Evolutionary conservation across 73 alveolate genomes (phyloP).

Genomic region (Paramecium pentaurelia): DNA sequence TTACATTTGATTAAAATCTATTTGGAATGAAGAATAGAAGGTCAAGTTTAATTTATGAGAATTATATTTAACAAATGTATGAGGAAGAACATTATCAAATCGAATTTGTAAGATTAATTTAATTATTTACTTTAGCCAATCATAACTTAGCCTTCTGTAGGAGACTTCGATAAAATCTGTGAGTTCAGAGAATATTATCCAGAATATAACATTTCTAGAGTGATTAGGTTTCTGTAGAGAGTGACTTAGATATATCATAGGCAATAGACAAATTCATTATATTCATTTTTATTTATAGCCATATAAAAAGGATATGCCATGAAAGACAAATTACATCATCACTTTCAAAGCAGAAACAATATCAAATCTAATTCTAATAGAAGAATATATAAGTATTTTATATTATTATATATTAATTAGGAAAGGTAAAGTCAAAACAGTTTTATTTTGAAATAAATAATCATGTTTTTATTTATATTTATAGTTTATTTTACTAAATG

Average conservation of each 20-base stretch:
- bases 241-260: background rate
- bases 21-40: background rate
- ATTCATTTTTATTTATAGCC: background rate
- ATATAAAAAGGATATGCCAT: background rate
- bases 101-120: background rate
- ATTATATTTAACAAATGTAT: background rate
- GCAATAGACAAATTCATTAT: background rate
- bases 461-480: background rate
- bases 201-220: background rate
- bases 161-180: slow-evolving; percentile 16
- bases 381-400: background rate
- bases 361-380: background rate
- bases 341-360: background rate
- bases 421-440: background rate
- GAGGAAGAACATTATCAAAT: background rate
- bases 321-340: background rate
- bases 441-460: background rate
- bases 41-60: background rate
- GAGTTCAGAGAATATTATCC: slow-evolving; percentile 30
- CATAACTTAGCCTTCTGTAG: slow-evolving; percentile 13
- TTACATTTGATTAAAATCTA: background rate
- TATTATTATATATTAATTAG: background rate
- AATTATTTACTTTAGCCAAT: background rate
- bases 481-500: background rate
- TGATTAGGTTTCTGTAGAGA: background rate